Conservation (phyloP, 495 filamentous ascomycete species). For the Talaromyces borbonicus region DNA sequence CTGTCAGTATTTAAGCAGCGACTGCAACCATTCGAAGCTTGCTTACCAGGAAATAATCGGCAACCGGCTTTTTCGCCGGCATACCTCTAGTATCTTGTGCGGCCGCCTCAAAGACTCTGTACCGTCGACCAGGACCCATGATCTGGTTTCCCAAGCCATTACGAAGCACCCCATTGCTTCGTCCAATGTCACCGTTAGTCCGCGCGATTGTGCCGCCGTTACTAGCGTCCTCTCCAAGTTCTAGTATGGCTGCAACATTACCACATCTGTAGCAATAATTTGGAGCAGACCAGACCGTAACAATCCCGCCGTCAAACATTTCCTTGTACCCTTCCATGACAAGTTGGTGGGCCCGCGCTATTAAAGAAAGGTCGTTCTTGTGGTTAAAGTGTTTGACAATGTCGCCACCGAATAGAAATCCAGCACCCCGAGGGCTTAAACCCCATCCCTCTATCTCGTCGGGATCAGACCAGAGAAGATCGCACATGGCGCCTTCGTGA, state of each 20-base stretch:
- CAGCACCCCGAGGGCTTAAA: constrained; percentile 84
- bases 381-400: constrained; percentile 96
- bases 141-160: constrained; percentile 26
- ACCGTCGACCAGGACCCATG: constrained; percentile 75
- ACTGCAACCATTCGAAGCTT: not conserved
- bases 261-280: constrained; percentile 99
- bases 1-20: not conserved
- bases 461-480: constrained; percentile 94
- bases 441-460: constrained; percentile 99
- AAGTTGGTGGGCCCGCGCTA: constrained; percentile 91
- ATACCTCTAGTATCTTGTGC: constrained; percentile 94
- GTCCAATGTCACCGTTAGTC: constrained; percentile 68
- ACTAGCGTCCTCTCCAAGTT: constrained; percentile 77
- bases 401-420: constrained; percentile 92
- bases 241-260: constrained; percentile 91
- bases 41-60: constrained; percentile 83
- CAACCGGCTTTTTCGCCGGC: constrained; percentile 97
- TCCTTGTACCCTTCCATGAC: constrained; percentile 99
- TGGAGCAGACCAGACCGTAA: constrained; percentile 94
- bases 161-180: constrained; percentile 40
- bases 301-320: constrained; percentile 92
- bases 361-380: constrained; percentile 78
- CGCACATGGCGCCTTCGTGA: constrained; percentile 98
- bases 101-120: constrained; percentile 93
- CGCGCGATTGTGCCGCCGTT: constrained; percentile 65